phyloP scores from a whole-genome alignment of 768 basidiomycete species.

The Royoungia palumana region DNA sequence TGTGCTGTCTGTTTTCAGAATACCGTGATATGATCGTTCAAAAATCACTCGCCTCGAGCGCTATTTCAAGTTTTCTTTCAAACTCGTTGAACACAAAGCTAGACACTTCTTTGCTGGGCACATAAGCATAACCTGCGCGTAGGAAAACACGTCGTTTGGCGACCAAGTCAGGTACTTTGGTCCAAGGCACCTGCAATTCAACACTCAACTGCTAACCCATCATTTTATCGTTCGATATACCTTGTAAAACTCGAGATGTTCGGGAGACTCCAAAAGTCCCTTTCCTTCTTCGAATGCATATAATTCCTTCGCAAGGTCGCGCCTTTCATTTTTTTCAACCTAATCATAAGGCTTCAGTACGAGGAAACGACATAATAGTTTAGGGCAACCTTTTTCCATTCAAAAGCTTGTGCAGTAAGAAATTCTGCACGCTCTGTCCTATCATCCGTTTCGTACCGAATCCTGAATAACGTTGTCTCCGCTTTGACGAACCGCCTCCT shows the following conservation, averaged over 20 bases:
- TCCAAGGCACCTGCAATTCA: conserved; percentile 85
- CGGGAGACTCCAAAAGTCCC: neutral
- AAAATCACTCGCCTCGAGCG: conserved; percentile 62
- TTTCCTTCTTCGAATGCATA: conserved; percentile 34
- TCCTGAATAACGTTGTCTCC: conserved; percentile 77
- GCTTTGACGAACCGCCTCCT: conserved; percentile 85
- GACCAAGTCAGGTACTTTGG: conserved; percentile 88
- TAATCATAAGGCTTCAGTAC: conserved; percentile 23
- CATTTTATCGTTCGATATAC: conserved; percentile 34
- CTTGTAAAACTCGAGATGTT: conserved; percentile 59
- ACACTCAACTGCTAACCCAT: neutral
- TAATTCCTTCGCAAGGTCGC: conserved; percentile 45
- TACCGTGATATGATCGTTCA: neutral
- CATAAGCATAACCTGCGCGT: conserved; percentile 82
- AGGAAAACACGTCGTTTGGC: conserved; percentile 77
- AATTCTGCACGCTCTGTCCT: conserved; percentile 60
- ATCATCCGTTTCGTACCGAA: conserved; percentile 72
- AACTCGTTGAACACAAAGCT: conserved; percentile 90
- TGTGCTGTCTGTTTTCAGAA: conserved; percentile 49
- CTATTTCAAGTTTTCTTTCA: conserved; percentile 62
- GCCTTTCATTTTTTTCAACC: conserved; percentile 62
- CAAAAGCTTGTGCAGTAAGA: conserved; percentile 59
- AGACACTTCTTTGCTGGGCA: conserved; percentile 70
- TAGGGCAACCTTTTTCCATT: conserved; percentile 52
- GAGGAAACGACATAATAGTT: neutral